Evolutionary conservation across 805 yeast species (phyloP).

Genomic region (Jamesozyma jinghongensis): DNA sequence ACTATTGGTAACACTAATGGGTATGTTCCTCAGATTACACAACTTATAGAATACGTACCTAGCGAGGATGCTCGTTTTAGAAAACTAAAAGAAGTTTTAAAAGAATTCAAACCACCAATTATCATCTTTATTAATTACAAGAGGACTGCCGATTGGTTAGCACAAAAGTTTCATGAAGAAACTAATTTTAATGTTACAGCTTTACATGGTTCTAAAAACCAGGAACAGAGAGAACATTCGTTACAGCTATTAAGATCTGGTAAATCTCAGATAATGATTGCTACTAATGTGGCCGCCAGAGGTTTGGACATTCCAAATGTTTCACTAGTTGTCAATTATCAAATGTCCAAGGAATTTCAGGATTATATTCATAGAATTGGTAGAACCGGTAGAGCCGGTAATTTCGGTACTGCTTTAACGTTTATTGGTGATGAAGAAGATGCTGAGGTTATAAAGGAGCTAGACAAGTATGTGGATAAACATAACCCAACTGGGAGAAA

Average conservation of each 20-base stretch:
- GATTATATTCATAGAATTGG: slow-evolving; percentile 91
- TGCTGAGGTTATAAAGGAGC: slow-evolving; percentile 39
- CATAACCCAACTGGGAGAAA: slow-evolving; percentile 17
- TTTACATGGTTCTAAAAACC: slow-evolving; percentile 82
- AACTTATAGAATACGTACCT: slow-evolving; percentile 48
- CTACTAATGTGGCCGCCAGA: slow-evolving; percentile 94
- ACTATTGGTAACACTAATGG: slow-evolving; percentile 60
- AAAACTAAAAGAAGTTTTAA: slow-evolving; percentile 16
- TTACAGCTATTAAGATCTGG: slow-evolving; percentile 50
- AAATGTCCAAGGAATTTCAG: slow-evolving; percentile 69
- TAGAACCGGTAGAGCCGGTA: slow-evolving; percentile 94
- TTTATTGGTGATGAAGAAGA: slow-evolving; percentile 54
- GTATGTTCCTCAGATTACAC: slow-evolving; percentile 50
- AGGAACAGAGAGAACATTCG: slow-evolving; percentile 76
- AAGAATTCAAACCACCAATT: slow-evolving; percentile 43
- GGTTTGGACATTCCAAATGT: slow-evolving; percentile 91
- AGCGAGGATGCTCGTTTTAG: slow-evolving; percentile 38
- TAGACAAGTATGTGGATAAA: slow-evolving; percentile 32
- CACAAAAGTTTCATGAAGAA: slow-evolving; percentile 38
- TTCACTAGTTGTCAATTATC: slow-evolving; percentile 76
- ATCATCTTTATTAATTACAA: slow-evolving; percentile 78
- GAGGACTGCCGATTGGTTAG: slow-evolving; percentile 59
- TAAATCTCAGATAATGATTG: slow-evolving; percentile 56
- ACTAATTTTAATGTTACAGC: slow-evolving; percentile 44
- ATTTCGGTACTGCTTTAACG: slow-evolving; percentile 64